These are phyloP conservation scores for Flaveria linearis DNA, from an alignment of 129 eudicot genomes.

Conservation along the genomic window DNA sequence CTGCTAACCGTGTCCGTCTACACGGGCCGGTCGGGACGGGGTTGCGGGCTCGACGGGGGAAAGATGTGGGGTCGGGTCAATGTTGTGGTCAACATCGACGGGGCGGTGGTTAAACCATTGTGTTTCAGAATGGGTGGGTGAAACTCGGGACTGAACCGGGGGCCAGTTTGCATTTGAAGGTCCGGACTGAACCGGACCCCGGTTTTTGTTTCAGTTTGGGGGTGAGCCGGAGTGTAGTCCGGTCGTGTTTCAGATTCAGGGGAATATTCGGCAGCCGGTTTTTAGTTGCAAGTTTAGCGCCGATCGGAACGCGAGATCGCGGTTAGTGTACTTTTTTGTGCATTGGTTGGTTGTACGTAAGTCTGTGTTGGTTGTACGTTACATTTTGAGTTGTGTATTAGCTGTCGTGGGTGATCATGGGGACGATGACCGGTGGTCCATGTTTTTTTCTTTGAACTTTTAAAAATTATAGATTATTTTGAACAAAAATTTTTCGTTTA, in stretches of 20 bases:
- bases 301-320: constrained; percentile 78
- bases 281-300: constrained; percentile 94
- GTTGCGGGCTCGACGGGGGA: constrained; percentile 63
- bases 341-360: constrained; percentile 15
- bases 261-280: constrained; percentile 91
- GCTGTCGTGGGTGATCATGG: constrained; percentile 15
- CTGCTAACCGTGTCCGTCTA: constrained; percentile 58
- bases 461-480: too few relatives aligned
- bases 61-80: constrained; percentile 59
- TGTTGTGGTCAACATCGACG: constrained; percentile 42
- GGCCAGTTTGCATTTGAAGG: constrained; percentile 59
- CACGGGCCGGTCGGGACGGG: constrained; percentile 68
- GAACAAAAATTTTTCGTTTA: background rate
- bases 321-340: constrained; percentile 46
- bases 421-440: constrained; percentile 10
- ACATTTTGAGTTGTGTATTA: constrained; percentile 20
- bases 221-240: constrained; percentile 98
- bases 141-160: constrained; percentile 52
- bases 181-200: constrained; percentile 83
- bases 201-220: constrained; percentile 88
- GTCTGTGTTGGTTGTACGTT: background rate
- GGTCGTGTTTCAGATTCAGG: constrained; percentile 88
- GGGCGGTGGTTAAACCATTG: constrained; percentile 40
- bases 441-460: background rate
- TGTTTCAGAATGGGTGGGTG: constrained; percentile 86